Evolutionary conservation across 169 alveolate genomes (phyloP), one percentile per base, ranked within the genome.

Genomic region (Besnoitia besnoiti): DNA sequence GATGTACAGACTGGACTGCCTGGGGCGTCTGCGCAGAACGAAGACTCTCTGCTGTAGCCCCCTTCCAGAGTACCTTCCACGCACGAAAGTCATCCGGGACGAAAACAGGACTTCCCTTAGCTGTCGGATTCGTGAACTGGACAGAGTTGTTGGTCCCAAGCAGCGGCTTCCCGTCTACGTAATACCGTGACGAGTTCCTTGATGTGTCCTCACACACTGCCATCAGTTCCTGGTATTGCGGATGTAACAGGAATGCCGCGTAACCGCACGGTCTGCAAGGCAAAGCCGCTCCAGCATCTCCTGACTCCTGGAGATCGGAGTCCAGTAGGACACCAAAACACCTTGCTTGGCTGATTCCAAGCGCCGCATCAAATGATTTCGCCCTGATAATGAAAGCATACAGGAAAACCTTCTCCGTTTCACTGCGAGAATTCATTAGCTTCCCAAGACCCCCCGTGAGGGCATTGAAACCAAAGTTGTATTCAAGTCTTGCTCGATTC

Each of bases 191-290:
- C 37, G 5, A 21, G 42, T 40, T 33, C 61, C 8, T 14, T 46
- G 40, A 4, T 24, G 59, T 77, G 0, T 19, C 59, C 37, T 77
- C 62, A 40, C 87, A 77, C 42, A 77, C 87, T 27, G 62, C 50
- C 61, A 77, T 39, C 37, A 77, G 61, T 40, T 77, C 59, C 87
- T 77, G 61, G 19, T 8, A 44, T 30, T 77, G 50, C 30, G 87
- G 87, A 77, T 77, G 87, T 21, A 44, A 37, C 19, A 77, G 8
- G n/a, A 77, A 4, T 42, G 87, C 50, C 0, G 87, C 87, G 47
- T 40, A 77, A 3, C 55, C 87, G 35, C 87, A 77, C 8, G 87
- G 87, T 59, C 59, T 77, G 87, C 87, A 77, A 12, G 59, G 87
- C 3, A 40, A 21, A 21, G 16, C 21, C 87, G 14, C 39, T 10